These are phyloP conservation scores for Roridomyces roridus DNA, from an alignment of 768 basidiomycete species.

Conservation along the genomic window DNA sequence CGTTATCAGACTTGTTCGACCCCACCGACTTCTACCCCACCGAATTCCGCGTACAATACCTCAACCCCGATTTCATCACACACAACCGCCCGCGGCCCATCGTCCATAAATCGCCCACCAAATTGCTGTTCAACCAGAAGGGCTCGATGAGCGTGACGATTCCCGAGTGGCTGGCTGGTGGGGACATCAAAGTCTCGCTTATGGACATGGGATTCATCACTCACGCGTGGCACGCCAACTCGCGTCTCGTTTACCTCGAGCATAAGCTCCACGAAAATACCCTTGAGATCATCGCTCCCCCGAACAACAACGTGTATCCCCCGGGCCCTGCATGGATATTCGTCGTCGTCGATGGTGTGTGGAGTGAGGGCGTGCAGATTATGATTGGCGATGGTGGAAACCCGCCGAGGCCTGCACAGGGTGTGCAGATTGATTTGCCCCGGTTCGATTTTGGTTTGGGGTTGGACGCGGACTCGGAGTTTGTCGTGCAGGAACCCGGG, in stretches of 20 bases:
- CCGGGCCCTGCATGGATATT: constrained; percentile 31
- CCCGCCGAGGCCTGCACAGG: neutral
- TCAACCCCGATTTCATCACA: constrained; percentile 37
- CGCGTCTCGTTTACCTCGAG: constrained; percentile 38
- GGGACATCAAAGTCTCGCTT: constrained; percentile 30
- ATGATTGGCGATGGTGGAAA: no score
- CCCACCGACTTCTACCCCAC: neutral
- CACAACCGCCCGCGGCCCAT: constrained; percentile 11
- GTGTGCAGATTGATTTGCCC: neutral
- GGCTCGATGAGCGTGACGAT: constrained; percentile 37
- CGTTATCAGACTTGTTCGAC: neutral
- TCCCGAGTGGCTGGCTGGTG: constrained; percentile 24
- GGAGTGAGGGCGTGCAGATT: no score
- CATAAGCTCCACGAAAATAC: constrained; percentile 32
- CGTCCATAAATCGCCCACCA: constrained; percentile 26
- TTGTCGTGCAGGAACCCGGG: no score
- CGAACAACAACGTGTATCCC: constrained; percentile 38
- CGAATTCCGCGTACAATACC: constrained; percentile 33
- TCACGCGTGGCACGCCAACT: constrained; percentile 39
- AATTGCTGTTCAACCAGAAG: constrained; percentile 34
- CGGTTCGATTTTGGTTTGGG: no score
- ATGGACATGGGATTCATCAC: no score
- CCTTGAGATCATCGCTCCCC: constrained; percentile 40
- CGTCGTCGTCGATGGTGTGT: neutral
- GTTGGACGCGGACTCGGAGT: no score